Base-by-base conservation (phyloP, 306 rosid species). In the Sicyos baderoa region DNA sequence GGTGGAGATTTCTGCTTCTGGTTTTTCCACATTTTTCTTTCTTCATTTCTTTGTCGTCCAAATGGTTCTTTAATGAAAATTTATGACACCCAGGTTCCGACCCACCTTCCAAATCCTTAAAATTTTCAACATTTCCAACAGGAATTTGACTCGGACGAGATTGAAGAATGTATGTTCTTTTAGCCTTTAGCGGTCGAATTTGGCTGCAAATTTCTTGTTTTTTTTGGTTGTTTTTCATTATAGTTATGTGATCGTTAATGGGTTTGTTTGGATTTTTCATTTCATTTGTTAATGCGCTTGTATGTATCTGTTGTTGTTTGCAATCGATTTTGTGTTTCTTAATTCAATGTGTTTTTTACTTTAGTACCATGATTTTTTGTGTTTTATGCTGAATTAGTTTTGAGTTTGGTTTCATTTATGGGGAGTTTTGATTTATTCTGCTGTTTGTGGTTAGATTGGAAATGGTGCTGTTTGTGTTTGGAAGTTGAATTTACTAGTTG, bases 1-100 rank as follows among this genome's bases (percentile, higher is more conserved):
- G 78, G 35, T 14, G 74, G 37, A 37, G 44, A 47, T 71, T 49
- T 64, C 76, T 19, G 19, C 40, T 47, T 32, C 70, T 60, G 69
- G 4, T 17, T 54, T 70, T 53, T 1, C 42, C 5, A 11, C 35
- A 70, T 37, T 58, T 75, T 73, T 70, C 53, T 22, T 23, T 29
- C 56, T 68, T 67, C 7, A 18, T 17, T 61, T 70, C 62, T 45
- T 63, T 54, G 56, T 67, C 71, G 56, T 23, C 44, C 45, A 47
- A 47, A 14, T 37, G 35, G 14, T 44, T 64, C 53, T 66, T 47
- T 47, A 2, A 47, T 14, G 42, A 47, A 47, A 13, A 11, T 67
- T 67, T 9, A 7, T 2, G 57, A 47, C 72, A 15, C 37, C 35
- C 15, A 48, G 15, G 48, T 48, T 49, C 44, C 40, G 71, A 65